phyloP scores from a whole-genome alignment of 2,329 filamentous ascomycete species.

The Xylaria sp. region DNA sequence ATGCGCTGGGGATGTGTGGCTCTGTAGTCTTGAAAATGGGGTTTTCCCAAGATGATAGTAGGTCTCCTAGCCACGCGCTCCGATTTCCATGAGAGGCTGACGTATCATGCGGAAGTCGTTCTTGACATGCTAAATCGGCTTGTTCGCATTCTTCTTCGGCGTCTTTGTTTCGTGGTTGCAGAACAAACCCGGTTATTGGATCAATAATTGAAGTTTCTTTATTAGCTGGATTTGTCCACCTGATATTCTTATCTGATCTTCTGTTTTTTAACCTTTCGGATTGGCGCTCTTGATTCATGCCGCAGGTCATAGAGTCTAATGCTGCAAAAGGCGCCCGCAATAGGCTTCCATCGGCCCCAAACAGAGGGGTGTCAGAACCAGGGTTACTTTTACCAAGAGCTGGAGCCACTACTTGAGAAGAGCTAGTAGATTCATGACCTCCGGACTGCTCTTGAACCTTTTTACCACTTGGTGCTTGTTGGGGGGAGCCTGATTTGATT shows the following conservation, averaged over 20 bases:
- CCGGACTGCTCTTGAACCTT: slow-evolving; percentile 20
- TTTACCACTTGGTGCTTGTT: slow-evolving; percentile 26
- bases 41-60: slow-evolving; percentile 77
- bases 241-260: slow-evolving; percentile 49
- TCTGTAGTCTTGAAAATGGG: slow-evolving; percentile 72
- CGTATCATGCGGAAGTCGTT: slow-evolving; percentile 32
- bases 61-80: slow-evolving; percentile 65
- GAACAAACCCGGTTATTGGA: slow-evolving; percentile 62
- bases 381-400: neutral
- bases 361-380: slow-evolving; percentile 35
- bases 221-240: slow-evolving; percentile 72
- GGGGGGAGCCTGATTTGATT: slow-evolving; percentile 50
- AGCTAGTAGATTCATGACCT: slow-evolving; percentile 4
- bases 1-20: slow-evolving; percentile 55
- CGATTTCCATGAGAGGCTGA: slow-evolving; percentile 32
- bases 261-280: neutral
- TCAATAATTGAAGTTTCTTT: slow-evolving; percentile 63
- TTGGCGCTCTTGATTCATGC: slow-evolving; percentile 16
- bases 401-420: neutral
- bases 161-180: slow-evolving; percentile 46
- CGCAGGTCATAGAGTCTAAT: neutral
- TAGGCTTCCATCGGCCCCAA: slow-evolving; percentile 42
- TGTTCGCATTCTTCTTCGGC: slow-evolving; percentile 46
- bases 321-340: slow-evolving; percentile 42
- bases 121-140: slow-evolving; percentile 15